Evolutionary conservation across 1,139 yeast genomes (phyloP).

Genomic region (Geotrichum reessii): DNA sequence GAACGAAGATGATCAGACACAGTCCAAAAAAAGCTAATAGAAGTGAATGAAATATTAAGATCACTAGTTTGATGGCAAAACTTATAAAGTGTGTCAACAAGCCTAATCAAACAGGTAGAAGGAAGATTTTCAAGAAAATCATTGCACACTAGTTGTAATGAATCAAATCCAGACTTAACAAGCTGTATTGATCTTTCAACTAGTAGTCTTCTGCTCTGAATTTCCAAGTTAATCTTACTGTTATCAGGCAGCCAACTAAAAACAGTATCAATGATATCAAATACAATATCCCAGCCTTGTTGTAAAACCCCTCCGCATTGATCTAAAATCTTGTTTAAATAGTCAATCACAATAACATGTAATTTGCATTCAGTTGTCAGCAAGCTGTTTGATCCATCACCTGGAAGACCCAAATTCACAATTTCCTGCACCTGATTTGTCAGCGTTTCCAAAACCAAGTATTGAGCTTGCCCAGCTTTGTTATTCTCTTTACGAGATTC

Average conservation of each 20-base stretch:
- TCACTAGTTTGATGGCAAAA: constrained; percentile 69
- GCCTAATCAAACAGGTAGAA: constrained; percentile 46
- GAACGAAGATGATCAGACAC: constrained; percentile 68
- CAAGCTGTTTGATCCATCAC: constrained; percentile 24
- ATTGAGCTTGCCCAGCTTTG: constrained; percentile 17
- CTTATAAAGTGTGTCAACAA: constrained; percentile 65
- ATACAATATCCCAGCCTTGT: constrained; percentile 67
- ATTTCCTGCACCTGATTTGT: constrained; percentile 15
- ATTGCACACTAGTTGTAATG: constrained; percentile 74
- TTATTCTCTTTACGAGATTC: constrained; percentile 9
- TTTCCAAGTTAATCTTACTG: constrained; percentile 32
- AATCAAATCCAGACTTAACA: constrained; percentile 64
- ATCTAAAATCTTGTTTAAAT: constrained; percentile 65
- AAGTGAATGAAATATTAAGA: constrained; percentile 80
- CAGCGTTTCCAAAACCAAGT: constrained; percentile 20
- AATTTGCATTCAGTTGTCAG: constrained; percentile 44
- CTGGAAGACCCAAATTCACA: constrained; percentile 19
- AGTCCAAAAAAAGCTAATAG: constrained; percentile 88
- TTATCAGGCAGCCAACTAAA: constrained; percentile 42
- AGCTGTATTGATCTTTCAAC: constrained; percentile 33
- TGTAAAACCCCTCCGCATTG: constrained; percentile 60
- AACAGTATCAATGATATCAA: constrained; percentile 63
- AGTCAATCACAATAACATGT: constrained; percentile 54
- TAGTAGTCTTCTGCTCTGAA: constrained; percentile 34
- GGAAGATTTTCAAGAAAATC: constrained; percentile 77